These are phyloP conservation scores for Phlyctochytrium planicorne DNA, from an alignment of 192 early-diverging fungal species.

Conservation along the genomic window DNA sequence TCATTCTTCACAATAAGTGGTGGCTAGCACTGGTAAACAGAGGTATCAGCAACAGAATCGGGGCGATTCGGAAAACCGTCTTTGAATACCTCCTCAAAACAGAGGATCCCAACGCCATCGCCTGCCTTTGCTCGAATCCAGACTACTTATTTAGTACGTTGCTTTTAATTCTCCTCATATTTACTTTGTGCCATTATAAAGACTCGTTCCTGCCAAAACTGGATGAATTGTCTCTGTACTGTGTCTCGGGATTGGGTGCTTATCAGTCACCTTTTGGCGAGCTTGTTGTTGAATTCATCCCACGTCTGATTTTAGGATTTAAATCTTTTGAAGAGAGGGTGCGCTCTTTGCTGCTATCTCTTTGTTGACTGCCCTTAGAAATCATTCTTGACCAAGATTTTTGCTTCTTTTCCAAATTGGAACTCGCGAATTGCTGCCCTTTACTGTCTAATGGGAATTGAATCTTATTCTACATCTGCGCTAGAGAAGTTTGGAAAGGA, in stretches of 20 bases:
- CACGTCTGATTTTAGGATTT: neutral
- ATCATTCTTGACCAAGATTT: neutral
- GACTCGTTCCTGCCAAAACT: slow-evolving; percentile 18
- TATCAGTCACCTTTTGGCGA: slow-evolving; percentile 31
- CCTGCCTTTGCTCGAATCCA: neutral
- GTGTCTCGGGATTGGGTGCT: slow-evolving; percentile 28
- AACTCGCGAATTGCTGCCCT: slow-evolving; percentile 11
- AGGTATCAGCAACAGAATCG: slow-evolving; percentile 24
- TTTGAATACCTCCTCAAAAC: slow-evolving; percentile 23
- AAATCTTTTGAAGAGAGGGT: too few species aligned
- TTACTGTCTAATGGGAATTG: slow-evolving; percentile 17
- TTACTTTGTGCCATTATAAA: neutral
- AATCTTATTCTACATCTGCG: slow-evolving; percentile 2
- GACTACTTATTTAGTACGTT: neutral
- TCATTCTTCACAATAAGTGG: slow-evolving; percentile 25
- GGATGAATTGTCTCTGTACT: slow-evolving; percentile 23
- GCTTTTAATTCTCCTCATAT: neutral
- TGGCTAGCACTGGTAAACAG: slow-evolving; percentile 25
- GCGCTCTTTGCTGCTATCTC: too few species aligned
- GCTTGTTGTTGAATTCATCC: slow-evolving; percentile 13
- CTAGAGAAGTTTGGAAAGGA: neutral
- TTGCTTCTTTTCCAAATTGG: neutral
- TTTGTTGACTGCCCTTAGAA: neutral
- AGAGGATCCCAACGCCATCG: neutral
- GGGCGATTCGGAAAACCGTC: slow-evolving; percentile 21